Conservation (phyloP, 345 rosid species). For the Sonneratia caseolaris region DNA sequence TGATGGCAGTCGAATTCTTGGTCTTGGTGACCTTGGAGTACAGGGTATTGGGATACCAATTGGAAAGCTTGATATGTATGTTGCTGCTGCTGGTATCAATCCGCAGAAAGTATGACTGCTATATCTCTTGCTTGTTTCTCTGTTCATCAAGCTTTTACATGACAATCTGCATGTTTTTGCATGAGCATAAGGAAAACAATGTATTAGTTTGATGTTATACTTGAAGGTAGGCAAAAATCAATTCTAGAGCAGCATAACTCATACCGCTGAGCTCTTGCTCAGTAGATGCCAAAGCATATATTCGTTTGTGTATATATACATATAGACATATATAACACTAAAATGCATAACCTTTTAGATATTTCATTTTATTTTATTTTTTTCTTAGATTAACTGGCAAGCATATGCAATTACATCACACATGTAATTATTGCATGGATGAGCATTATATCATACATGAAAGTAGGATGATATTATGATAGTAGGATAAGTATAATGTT, state of each 20-base stretch:
- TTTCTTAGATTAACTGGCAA: background rate
- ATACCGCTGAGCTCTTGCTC: background rate
- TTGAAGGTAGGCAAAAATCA: background rate
- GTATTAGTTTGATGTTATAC: background rate
- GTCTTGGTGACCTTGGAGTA: slow-evolving; percentile 97
- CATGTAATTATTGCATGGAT: background rate
- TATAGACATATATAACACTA: background rate
- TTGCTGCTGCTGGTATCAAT: slow-evolving; percentile 94
- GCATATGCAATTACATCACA: background rate
- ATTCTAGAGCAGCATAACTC: background rate
- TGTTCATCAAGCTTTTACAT: background rate
- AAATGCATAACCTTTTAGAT: background rate
- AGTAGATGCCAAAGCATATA: background rate
- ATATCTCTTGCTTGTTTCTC: background rate
- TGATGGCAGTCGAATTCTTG: slow-evolving; percentile 94
- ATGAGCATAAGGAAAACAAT: background rate
- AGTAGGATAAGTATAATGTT: background rate
- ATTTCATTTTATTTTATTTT: background rate
- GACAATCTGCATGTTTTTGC: background rate
- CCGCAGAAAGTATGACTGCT: slow-evolving; percentile 68
- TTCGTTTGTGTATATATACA: background rate
- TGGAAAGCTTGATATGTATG: slow-evolving; percentile 97
- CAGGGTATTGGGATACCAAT: slow-evolving; percentile 97
- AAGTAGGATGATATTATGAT: background rate
- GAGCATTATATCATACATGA: background rate